Evolutionary conservation across 2,329 filamentous ascomycete species (phyloP).

Genomic region (Allantophomopsis lycopodina): DNA sequence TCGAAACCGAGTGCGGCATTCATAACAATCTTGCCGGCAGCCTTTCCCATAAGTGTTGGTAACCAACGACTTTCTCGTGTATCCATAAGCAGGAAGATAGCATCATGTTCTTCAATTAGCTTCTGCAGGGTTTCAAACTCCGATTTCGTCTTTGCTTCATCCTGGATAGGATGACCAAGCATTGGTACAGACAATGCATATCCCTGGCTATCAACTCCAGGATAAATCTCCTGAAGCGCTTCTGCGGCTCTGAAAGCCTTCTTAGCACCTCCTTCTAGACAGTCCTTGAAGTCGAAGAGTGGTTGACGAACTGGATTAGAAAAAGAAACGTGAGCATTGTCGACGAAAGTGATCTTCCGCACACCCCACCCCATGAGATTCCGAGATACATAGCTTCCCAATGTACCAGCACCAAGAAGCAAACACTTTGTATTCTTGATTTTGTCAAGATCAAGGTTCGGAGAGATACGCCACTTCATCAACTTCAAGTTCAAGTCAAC

Average conservation of each 20-base stretch:
- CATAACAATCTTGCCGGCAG: constrained; percentile 85
- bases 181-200: constrained; percentile 83
- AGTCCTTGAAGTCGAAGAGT: constrained; percentile 82
- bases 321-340: constrained; percentile 86
- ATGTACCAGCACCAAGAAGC: constrained; percentile 79
- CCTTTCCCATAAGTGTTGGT: constrained; percentile 91
- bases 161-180: constrained; percentile 77
- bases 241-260: constrained; percentile 76
- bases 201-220: constrained; percentile 71
- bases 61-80: constrained; percentile 90
- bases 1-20: constrained; percentile 95
- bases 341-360: constrained; percentile 86
- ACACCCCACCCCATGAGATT: constrained; percentile 95
- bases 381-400: constrained; percentile 86
- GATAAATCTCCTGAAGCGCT: constrained; percentile 75
- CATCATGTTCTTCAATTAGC: constrained; percentile 77
- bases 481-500: constrained; percentile 94
- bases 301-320: constrained; percentile 95
- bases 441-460: constrained; percentile 70
- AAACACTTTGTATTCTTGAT: constrained; percentile 88
- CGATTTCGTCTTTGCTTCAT: constrained; percentile 52
- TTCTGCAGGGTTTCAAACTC: constrained; percentile 65
- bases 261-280: constrained; percentile 66
- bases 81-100: constrained; percentile 93
- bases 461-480: constrained; percentile 97